Evolutionary conservation across 495 filamentous ascomycete genomes (phyloP), one percentile per base, ranked within the genome.

Genomic region (Penicillium cataractarum): DNA sequence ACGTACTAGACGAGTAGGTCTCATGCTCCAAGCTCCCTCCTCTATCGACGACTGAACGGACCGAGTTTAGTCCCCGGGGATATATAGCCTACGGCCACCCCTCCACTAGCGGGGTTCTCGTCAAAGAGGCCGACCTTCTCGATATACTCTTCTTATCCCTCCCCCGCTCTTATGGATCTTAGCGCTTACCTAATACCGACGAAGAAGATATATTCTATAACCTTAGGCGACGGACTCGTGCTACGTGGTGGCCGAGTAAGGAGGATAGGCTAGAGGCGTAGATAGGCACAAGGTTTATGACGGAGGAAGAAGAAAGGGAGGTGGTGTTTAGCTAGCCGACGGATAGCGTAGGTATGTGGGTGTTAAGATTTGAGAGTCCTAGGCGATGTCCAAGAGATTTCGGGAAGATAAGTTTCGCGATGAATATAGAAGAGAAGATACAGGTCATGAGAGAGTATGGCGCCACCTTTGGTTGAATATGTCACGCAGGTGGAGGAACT

Each of bases 21-120:
- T 37, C 44, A 40, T 51, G 40, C 27, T 27, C 55, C 10, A 58
- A 2, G 24, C 4, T 19, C 39, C 39, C 22, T 58, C 37, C 40
- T 48, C 26, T 46, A 29, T 31, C 55, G 39, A 58, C 15, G 21
- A 59, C 57, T 52, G 42, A 59, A 59, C 42, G 57, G 21, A 40
- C 32, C 32, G 19, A 26, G 8, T 59, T 59, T 31, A 24, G 29
- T 39, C 19, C 26, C 61, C 13, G 35, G 31, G 65, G 60, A 60
- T 67, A 60, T 51, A 24, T 50, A 3, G 56, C 61, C 56, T 67
- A 63, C 57, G 57, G 65, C 44, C 63, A 63, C 21, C 65, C 60
- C 21, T 67, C 65, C 22, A 59, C 57, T 51, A 29, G 57, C 12
- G 57, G 44, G 21, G 19, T 59, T 52, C 44, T 59, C 12, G 21